Evolutionary conservation across 2,329 filamentous ascomycete species (phyloP), one percentile per base, ranked within the genome.

Genomic region (Alternaria sp.): DNA sequence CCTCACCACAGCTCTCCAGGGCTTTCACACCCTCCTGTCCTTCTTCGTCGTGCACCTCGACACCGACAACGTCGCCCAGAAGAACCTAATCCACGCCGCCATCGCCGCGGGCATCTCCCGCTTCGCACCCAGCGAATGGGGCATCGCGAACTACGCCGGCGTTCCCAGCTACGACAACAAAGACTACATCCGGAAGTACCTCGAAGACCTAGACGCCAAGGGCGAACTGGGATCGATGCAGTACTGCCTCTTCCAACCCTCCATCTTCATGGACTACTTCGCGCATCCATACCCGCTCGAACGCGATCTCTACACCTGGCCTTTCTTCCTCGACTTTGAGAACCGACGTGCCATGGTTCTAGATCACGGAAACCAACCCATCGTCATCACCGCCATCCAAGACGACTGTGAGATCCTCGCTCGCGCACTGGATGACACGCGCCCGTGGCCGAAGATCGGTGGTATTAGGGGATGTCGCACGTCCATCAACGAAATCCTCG

Each of bases 221-320:
- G 81, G 83, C 55, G 84, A 83, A 15, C 77, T 89, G 6, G 82
- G 82, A 56, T 83, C 82, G 0, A 76, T 89, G 18, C 85, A 89
- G 62, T 89, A 89, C 72, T 83, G 78, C 0, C 76, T 88, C 0
- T 88, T 89, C 67, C 85, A 88, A 41, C 84, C 84, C 0, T 86
- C 85, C 0, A 67, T 87, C 2, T 87, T 88, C 69, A 69, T 85
- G 23, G 81, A 89, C 71, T 88, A 88, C 75, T 78, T 88, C 33
- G 85, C 84, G 1, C 83, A 78, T 55, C 87, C 87, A 0, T 71
- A 84, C 60, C 78, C 82, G 45, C 82, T 86, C 0, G 72, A 82
- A 7, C 84, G 82, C 37, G 77, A 85, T 30, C 68, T 88, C 4
- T 56, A 69, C 30, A 79, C 76, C 1, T 79, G 74, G 76, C 68